A percentile compares a stretch with the other conserved stretches of the same genome.
Evolutionary conservation across 805 yeast genomes (phyloP).

Genomic region (Jamesozyma jinghongensis): DNA sequence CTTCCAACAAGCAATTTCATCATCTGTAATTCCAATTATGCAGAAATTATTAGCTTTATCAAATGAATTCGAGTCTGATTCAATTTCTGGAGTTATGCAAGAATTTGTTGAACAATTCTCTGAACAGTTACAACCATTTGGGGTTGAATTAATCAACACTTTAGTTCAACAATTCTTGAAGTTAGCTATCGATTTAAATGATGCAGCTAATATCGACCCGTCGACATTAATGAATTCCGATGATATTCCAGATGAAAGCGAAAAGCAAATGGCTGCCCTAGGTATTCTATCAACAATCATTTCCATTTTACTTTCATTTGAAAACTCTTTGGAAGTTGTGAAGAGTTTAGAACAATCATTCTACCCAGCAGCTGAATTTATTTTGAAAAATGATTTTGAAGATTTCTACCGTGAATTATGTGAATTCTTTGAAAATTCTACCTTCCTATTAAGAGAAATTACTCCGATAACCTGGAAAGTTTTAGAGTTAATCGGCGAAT

Average conservation of each 20-base stretch:
- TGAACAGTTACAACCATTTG: constrained; percentile 85
- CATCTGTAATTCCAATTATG: constrained; percentile 72
- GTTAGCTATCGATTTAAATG: constrained; percentile 60
- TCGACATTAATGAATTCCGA: constrained; percentile 30
- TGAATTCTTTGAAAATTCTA: constrained; percentile 63
- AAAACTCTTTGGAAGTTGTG: constrained; percentile 64
- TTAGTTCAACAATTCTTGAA: constrained; percentile 66
- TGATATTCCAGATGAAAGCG: constrained; percentile 39
- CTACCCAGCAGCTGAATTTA: constrained; percentile 58
- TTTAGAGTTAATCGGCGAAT: constrained; percentile 41
- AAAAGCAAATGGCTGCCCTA: constrained; percentile 72
- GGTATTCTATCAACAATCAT: constrained; percentile 77
- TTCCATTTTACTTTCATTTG: constrained; percentile 73
- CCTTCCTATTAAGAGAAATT: constrained; percentile 49
- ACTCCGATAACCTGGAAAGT: constrained; percentile 70
- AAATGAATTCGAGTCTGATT: constrained; percentile 77
- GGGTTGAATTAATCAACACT: constrained; percentile 55
- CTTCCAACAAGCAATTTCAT: constrained; percentile 59
- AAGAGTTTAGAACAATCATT: constrained; percentile 55
- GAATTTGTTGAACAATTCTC: constrained; percentile 87
- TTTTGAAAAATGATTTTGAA: constrained; percentile 54
- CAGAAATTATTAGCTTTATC: constrained; percentile 66
- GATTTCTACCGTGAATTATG: constrained; percentile 71
- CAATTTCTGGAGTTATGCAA: constrained; percentile 85
- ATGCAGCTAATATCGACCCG: constrained; percentile 42